phyloP scores from a whole-genome alignment of 1,284 basidiomycete species.

The Hymenochaete sp. region DNA sequence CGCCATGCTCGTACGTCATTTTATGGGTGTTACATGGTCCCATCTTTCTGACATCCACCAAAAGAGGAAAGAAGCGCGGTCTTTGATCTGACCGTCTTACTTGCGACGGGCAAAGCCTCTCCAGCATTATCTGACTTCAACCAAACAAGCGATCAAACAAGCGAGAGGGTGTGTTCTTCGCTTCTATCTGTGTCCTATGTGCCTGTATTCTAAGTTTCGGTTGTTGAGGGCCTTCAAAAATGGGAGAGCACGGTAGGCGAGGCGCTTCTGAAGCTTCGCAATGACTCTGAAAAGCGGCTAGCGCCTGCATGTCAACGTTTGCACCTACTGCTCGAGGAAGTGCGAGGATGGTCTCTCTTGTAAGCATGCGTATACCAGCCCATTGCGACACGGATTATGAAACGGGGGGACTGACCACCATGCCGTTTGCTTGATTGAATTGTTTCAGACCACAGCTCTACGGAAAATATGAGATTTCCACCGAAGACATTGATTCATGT shows the following conservation, averaged over 20 bases:
- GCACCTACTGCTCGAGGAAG: constrained; percentile 64
- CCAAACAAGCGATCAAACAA: constrained; percentile 68
- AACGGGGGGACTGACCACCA: too few relatives aligned
- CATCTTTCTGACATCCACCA: constrained; percentile 17
- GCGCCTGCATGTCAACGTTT: constrained; percentile 68
- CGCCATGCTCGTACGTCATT: constrained; percentile 52
- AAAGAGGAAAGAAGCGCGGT: constrained; percentile 47
- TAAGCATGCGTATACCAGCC: constrained; percentile 30
- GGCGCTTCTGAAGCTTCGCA: constrained; percentile 60
- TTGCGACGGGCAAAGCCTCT: constrained; percentile 60
- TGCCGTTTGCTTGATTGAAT: constrained; percentile 14
- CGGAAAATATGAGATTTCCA: constrained; percentile 42
- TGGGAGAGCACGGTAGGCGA: constrained; percentile 70
- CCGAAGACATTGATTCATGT: constrained; percentile 41
- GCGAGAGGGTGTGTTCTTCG: constrained; percentile 55
- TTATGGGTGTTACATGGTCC: constrained; percentile 8
- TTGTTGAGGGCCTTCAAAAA: constrained; percentile 57
- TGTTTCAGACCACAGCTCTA: constrained; percentile 37
- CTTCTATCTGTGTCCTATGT: constrained; percentile 6
- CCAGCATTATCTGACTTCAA: constrained; percentile 65
- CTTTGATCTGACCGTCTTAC: constrained; percentile 60
- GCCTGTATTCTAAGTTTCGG: constrained; percentile 19
- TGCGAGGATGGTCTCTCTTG: constrained; percentile 68
- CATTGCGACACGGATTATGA: constrained; percentile 1
- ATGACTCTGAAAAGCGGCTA: constrained; percentile 59